Evolutionary conservation across 169 alveolate species (phyloP).

Genomic region (Plasmodium sp.): DNA sequence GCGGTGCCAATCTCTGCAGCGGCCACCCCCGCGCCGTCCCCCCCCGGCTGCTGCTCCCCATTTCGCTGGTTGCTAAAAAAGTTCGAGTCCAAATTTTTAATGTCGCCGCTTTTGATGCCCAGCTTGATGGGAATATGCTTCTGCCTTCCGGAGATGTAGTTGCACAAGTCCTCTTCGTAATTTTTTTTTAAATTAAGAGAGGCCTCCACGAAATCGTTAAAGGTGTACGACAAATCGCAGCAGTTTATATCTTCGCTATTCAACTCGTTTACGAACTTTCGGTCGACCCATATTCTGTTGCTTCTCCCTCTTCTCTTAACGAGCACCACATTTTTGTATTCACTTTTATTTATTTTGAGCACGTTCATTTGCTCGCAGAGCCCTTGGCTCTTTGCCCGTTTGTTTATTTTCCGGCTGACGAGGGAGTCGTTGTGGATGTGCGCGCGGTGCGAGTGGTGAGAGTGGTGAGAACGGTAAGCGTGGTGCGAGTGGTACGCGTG

Average conservation of each 20-base stretch:
- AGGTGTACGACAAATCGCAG: constrained; percentile 44
- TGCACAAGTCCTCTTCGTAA: constrained; percentile 29
- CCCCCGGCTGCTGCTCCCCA: background rate
- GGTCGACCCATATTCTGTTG: constrained; percentile 65
- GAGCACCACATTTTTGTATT: constrained; percentile 39
- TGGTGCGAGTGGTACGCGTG: background rate
- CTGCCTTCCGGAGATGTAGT: constrained; percentile 5
- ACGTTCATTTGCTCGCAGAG: constrained; percentile 22
- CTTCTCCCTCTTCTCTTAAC: constrained; percentile 70
- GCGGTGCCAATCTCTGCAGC: background rate
- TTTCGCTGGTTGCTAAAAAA: constrained; percentile 19
- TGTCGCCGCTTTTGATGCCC: constrained; percentile 18
- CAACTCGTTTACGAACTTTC: constrained; percentile 30
- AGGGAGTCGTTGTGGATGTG: constrained; percentile 8
- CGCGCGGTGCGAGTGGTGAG: background rate
- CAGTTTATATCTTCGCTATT: constrained; percentile 16
- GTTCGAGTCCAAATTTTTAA: constrained; percentile 14
- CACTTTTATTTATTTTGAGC: constrained; percentile 9
- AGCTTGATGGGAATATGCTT: constrained; percentile 41
- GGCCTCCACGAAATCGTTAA: constrained; percentile 40
- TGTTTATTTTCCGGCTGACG: constrained; percentile 30
- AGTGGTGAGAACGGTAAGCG: background rate
- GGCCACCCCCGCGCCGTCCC: background rate
- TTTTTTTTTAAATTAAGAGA: constrained; percentile 30
- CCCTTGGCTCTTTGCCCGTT: constrained; percentile 10